A percentile compares a stretch with the other conserved stretches of the same genome.
Conservation (phyloP, 495 filamentous ascomycete species). For the Polyplosphaeria fusca region DNA sequence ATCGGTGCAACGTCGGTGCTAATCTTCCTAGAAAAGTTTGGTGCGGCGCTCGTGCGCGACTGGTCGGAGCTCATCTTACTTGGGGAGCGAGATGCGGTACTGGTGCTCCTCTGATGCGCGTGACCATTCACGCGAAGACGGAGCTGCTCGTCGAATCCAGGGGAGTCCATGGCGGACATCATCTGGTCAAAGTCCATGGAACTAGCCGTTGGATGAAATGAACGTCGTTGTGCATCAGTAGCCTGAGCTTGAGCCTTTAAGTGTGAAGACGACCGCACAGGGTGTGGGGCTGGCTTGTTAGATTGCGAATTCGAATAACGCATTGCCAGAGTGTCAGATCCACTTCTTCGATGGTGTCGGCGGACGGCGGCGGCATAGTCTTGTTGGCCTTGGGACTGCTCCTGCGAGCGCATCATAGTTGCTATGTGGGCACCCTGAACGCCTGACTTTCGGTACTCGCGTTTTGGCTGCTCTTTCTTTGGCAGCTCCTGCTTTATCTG, state of each 20-base stretch:
- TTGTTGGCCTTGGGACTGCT: conserved; percentile 21
- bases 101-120: background rate
- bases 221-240: background rate
- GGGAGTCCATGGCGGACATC: conserved; percentile 19
- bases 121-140: background rate
- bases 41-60: conserved; percentile 2
- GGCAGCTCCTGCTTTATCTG: too few relatives aligned
- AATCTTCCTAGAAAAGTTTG: conserved; percentile 33
- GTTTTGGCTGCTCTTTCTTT: conserved; percentile 14
- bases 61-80: conserved; percentile 21
- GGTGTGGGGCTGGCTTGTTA: conserved; percentile 3
- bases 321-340: conserved; percentile 29
- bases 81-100: conserved; percentile 3
- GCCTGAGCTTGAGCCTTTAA: background rate
- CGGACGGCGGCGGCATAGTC: conserved; percentile 27
- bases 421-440: conserved; percentile 32
- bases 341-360: conserved; percentile 29
- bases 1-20: conserved; percentile 24
- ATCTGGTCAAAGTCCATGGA: conserved; percentile 28
- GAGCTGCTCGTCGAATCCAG: conserved; percentile 15
- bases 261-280: background rate
- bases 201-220: too few relatives aligned
- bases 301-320: conserved; percentile 6
- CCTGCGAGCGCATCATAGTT: conserved; percentile 32
- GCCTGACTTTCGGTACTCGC: conserved; percentile 20